Percentiles rank a stretch among this genome's conserved stretches.
Conservation (phyloP, 2,329 filamentous ascomycete species). For the Kalmusia sp. region DNA sequence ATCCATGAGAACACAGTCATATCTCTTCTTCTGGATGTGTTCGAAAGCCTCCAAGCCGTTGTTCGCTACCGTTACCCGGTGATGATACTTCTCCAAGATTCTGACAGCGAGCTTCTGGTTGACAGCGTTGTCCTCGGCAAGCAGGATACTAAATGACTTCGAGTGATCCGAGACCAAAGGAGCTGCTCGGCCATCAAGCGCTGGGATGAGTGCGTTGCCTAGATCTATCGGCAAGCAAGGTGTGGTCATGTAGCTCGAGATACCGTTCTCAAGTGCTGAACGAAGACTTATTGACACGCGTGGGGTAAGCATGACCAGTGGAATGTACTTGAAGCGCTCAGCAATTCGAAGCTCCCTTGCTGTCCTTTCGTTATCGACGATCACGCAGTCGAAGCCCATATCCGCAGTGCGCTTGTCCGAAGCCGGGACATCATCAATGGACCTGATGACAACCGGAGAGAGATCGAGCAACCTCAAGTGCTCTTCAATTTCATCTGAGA, state of each 20-base stretch:
- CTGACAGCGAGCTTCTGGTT: constrained; percentile 96
- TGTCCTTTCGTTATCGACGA: constrained; percentile 92
- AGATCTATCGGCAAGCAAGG: constrained; percentile 93
- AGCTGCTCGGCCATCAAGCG: constrained; percentile 89
- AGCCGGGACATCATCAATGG: constrained; percentile 70
- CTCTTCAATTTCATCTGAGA: constrained; percentile 74
- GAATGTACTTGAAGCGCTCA: constrained; percentile 97
- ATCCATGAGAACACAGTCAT: constrained; percentile 98
- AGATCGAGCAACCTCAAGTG: constrained; percentile 84
- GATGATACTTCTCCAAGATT: constrained; percentile 96
- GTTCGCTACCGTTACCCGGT: constrained; percentile 88
- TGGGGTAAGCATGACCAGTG: constrained; percentile 89
- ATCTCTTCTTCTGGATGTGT: constrained; percentile 88
- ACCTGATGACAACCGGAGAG: constrained; percentile 82
- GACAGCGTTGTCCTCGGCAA: constrained; percentile 96
- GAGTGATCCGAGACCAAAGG: constrained; percentile 92
- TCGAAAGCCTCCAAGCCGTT: constrained; percentile 95
- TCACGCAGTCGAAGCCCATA: constrained; percentile 89
- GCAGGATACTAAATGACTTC: constrained; percentile 91
- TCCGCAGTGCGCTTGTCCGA: constrained; percentile 49
- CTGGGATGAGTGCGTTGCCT: constrained; percentile 94
- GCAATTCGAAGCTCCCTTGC: constrained; percentile 84
- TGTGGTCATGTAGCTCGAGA: constrained; percentile 99
- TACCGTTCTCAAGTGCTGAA: constrained; percentile 90
- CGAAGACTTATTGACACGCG: constrained; percentile 91